These are phyloP conservation scores for Candida odintsovae DNA, from an alignment of 805 yeast genomes.

Conservation along the genomic window DNA sequence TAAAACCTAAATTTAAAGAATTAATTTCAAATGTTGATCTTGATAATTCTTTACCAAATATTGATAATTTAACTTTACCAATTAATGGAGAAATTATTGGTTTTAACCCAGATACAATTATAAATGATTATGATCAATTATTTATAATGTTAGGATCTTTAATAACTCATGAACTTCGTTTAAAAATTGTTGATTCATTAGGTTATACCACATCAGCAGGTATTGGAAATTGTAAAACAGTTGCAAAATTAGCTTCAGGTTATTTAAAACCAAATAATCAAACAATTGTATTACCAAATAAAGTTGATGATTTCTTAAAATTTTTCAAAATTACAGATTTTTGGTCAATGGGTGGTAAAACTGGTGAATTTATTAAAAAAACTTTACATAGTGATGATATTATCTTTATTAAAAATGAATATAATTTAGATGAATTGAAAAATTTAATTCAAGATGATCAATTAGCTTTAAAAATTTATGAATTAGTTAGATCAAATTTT, in stretches of 20 bases:
- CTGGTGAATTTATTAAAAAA: conserved; percentile 56
- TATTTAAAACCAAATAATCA: conserved; percentile 82
- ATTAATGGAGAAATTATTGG: conserved; percentile 13
- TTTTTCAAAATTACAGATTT: conserved; percentile 66
- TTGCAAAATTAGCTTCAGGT: conserved; percentile 87
- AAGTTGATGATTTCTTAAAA: conserved; percentile 48
- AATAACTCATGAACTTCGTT: conserved; percentile 48
- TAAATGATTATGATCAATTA: conserved; percentile 77
- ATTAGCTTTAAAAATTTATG: conserved; percentile 50
- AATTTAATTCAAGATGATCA: conserved; percentile 37
- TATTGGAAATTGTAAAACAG: conserved; percentile 62
- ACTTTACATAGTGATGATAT: conserved; percentile 47
- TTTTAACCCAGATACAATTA: conserved; percentile 8
- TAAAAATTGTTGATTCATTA: conserved; percentile 43
- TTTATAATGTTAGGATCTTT: conserved; percentile 61
- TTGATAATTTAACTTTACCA: conserved; percentile 23
- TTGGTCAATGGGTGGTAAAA: conserved; percentile 89
- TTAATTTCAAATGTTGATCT: conserved; percentile 10
- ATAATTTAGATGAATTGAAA: conserved; percentile 33
- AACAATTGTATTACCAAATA: conserved; percentile 54
- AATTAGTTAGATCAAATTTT: conserved; percentile 60
- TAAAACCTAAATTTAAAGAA: conserved; percentile 41
- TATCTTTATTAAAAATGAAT: conserved; percentile 44
- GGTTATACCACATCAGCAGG: conserved; percentile 93
- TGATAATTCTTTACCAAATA: conserved; percentile 35